Conservation (phyloP, 306 rosid species). For the Fagus crenata region DNA sequence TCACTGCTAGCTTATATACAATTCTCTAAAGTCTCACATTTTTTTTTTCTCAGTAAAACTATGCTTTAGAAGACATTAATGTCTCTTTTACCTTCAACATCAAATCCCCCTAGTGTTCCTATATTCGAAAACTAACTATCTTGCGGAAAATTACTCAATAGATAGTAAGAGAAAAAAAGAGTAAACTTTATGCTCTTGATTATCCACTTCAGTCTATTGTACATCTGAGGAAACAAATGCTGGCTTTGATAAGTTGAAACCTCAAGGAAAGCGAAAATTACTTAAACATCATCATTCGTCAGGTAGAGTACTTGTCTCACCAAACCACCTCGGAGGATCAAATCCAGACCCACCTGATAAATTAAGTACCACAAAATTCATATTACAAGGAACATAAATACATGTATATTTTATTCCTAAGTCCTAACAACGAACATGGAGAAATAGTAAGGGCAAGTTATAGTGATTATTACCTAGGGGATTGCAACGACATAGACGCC, state of each 20-base stretch:
- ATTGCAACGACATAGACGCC: slow-evolving; percentile 92
- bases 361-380: background rate
- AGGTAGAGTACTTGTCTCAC: slow-evolving; percentile 36
- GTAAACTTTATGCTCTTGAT: background rate
- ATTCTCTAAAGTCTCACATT: background rate
- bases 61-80: background rate
- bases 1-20: no score
- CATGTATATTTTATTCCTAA: background rate
- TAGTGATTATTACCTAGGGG: slow-evolving; percentile 66
- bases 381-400: background rate
- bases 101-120: background rate
- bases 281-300: slow-evolving; percentile 43
- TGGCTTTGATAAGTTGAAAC: background rate
- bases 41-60: no score
- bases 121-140: background rate
- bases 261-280: background rate
- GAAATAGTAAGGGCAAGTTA: background rate
- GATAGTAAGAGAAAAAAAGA: no score
- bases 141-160: no score
- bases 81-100: background rate
- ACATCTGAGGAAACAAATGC: slow-evolving; percentile 18
- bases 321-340: slow-evolving; percentile 95
- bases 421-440: background rate
- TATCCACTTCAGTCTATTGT: slow-evolving; percentile 8
- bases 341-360: slow-evolving; percentile 75